These are phyloP conservation scores for Coffea canephora DNA, from an alignment of 257 asterid species.

Conservation along the genomic window DNA sequence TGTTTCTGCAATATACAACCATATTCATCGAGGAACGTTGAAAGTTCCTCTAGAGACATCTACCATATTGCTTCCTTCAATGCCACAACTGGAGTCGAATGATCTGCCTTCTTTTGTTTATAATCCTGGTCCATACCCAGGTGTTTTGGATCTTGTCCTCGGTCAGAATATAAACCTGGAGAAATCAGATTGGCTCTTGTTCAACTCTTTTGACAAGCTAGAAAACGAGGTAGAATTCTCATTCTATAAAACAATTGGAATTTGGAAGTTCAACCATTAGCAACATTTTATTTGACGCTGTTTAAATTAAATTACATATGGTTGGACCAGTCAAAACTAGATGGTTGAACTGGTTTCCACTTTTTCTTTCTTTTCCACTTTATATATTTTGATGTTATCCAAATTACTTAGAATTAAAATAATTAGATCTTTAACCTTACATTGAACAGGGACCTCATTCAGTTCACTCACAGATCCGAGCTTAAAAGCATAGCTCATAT, in stretches of 20 bases:
- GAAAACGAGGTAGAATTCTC: slow-evolving; percentile 39
- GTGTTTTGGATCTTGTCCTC: slow-evolving; percentile 9
- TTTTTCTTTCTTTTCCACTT: no score
- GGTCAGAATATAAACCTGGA: slow-evolving; percentile 24
- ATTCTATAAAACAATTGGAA: background rate
- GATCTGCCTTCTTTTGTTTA: slow-evolving; percentile 44
- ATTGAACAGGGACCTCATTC: no score
- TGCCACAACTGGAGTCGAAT: slow-evolving; percentile 30
- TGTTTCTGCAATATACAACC: slow-evolving; percentile 22
- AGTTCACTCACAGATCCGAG: no score
- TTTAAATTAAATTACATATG: no score
- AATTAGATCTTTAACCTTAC: no score
- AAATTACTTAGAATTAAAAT: no score
- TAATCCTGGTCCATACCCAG: slow-evolving; percentile 20
- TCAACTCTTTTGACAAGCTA: slow-evolving; percentile 57
- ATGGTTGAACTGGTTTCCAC: no score
- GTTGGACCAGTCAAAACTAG: no score
- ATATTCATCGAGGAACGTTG: slow-evolving; percentile 21
- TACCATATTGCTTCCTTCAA: slow-evolving; percentile 24
- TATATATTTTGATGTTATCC: no score
- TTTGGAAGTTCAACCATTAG: background rate
- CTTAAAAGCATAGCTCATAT: no score
- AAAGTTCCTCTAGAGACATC: slow-evolving; percentile 25
- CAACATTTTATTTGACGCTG: no score
- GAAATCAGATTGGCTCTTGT: slow-evolving; percentile 60